Conservation (phyloP, 2,329 filamentous ascomycete species). For the Claviceps digitariae region DNA sequence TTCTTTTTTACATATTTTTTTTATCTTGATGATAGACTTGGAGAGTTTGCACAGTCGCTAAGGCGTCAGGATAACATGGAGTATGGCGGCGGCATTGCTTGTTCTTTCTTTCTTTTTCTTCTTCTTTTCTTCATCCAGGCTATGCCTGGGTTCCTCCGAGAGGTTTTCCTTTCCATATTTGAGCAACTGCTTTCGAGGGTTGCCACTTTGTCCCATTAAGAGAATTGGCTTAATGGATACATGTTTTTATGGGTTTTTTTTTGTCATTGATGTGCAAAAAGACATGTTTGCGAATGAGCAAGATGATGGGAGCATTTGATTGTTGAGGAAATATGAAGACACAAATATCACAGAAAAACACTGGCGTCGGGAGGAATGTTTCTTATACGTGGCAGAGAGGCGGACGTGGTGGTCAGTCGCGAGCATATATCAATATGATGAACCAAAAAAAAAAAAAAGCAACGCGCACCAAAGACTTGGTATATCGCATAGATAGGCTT, state of each 20-base stretch:
- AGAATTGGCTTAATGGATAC: not conserved
- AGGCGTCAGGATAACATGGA: not conserved
- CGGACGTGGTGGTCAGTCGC: not conserved
- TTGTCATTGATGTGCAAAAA: not conserved
- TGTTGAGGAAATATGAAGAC: not conserved
- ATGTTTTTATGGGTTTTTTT: not conserved
- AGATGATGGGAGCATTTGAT: not conserved
- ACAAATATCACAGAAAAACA: conserved; percentile 1
- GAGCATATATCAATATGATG: not conserved
- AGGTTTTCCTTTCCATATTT: not conserved
- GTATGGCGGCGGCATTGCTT: not conserved
- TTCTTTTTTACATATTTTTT: not conserved
- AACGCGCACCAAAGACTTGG: not conserved
- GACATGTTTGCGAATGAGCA: not conserved
- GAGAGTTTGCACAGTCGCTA: not conserved
- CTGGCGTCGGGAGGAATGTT: not conserved
- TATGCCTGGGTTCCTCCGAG: not conserved
- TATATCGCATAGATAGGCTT: conserved; percentile 1
- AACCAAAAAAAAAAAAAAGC: not conserved
- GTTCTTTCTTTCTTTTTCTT: not conserved
- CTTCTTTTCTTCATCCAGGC: not conserved
- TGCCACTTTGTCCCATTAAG: not conserved
- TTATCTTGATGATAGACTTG: not conserved
- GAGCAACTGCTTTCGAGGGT: not conserved
- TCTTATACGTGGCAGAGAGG: not conserved